Evolutionary conservation across 2,329 filamentous ascomycete species (phyloP), one percentile per base, ranked within the genome.

Genomic region (Aspergillus cejpii): DNA sequence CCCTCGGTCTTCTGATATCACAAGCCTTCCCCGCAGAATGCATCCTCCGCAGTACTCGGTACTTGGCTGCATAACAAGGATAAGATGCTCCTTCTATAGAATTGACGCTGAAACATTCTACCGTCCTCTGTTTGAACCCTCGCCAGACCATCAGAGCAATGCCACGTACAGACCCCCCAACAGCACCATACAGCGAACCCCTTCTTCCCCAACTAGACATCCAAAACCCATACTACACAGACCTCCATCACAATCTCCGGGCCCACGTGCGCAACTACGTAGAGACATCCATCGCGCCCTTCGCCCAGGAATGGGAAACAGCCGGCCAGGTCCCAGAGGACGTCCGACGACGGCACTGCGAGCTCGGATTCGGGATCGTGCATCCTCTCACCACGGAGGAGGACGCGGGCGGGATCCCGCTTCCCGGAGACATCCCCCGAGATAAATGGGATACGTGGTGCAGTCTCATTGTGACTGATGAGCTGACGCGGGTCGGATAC

Each of bases 291-390:
- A 70, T 85, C 36, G 65, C 76, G 1, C 80, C 80, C 0, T 70
- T 75, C 50, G 75, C 76, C 3, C 72, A 80, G 24, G 78, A 83
- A 29, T 85, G 82, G 81, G 83, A 85, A 58, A 72, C 71, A 3
- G 74, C 74, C 2, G 74, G 75, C 1, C 60, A 74, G 43, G 76
- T 77, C 10, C 76, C 76, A 8, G 58, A 63, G 5, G 54, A 64
- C 37, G 74, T 66, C 27, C 60, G 67, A 33, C 58, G 57, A 5
- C 54, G 55, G 5, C 70, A 70, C 43, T 62, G 63, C 46, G 57
- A 64, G 37, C 65, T 71, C 0, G 71, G 72, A 1, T 69, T 65
- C 37, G 45, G 55, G 38, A 60, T 69, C 24, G 59, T 64, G 2
- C 62, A 67, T 21, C 64, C 64, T 5, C 54, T 64, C 6, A 65